These are phyloP conservation scores for Wickerhamiella infanticola DNA, from an alignment of 1,139 yeast species.

Conservation along the genomic window DNA sequence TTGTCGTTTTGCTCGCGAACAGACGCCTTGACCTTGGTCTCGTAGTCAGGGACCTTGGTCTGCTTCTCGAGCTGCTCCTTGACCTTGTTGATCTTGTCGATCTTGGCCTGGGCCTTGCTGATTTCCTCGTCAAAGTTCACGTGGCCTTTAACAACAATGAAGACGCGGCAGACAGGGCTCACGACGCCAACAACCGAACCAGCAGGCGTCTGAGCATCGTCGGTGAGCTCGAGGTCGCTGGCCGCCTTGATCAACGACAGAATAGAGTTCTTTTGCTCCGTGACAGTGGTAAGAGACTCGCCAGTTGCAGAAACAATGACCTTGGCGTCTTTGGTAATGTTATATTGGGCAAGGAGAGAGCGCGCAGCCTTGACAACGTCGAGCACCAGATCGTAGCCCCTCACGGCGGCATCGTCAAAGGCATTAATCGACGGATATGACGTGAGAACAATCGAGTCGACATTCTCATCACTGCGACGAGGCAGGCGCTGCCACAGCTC, in stretches of 20 bases:
- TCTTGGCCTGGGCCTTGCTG: constrained; percentile 61
- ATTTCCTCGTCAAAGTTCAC: constrained; percentile 87
- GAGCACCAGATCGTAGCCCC: constrained; percentile 68
- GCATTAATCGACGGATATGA: constrained; percentile 53
- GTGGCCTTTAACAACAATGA: constrained; percentile 84
- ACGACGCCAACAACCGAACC: constrained; percentile 85
- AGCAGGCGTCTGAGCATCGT: constrained; percentile 42
- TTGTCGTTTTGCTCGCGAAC: constrained; percentile 65
- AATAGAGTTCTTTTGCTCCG: constrained; percentile 66
- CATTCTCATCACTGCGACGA: constrained; percentile 55
- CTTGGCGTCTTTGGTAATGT: constrained; percentile 74
- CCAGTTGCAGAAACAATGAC: constrained; percentile 58
- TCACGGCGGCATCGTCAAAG: constrained; percentile 45
- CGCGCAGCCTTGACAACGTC: constrained; percentile 85
- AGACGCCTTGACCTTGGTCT: constrained; percentile 65
- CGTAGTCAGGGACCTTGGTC: constrained; percentile 62
- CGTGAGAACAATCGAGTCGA: constrained; percentile 52
- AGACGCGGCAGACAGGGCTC: constrained; percentile 69
- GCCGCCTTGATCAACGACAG: constrained; percentile 87
- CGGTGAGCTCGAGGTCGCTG: constrained; percentile 45
- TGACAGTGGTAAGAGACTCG: constrained; percentile 37
- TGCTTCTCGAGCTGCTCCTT: constrained; percentile 42
- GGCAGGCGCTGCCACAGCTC: constrained; percentile 99
- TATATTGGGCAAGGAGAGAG: constrained; percentile 80
- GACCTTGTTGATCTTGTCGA: constrained; percentile 38